phyloP scores from a whole-genome alignment of 257 asterid species.

The Paraleonurus japonicus region DNA sequence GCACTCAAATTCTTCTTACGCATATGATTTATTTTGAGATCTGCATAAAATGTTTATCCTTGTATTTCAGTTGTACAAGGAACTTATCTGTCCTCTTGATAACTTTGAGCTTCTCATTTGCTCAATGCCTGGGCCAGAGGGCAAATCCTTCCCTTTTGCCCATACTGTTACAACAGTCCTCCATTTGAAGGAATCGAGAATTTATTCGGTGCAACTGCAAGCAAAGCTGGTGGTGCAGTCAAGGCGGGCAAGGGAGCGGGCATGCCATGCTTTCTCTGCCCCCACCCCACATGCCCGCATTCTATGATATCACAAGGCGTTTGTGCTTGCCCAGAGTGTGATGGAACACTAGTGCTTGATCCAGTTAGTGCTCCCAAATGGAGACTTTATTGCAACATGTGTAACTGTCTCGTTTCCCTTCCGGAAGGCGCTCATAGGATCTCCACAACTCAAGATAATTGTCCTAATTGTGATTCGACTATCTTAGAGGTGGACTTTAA shows the following conservation, averaged over 20 bases:
- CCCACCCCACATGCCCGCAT: constrained; percentile 85
- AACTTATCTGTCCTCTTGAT: constrained; percentile 87
- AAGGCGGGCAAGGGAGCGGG: constrained; percentile 81
- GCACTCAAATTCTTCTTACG: neutral
- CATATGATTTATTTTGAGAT: neutral
- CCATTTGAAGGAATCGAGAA: constrained; percentile 77
- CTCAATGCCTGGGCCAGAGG: constrained; percentile 82
- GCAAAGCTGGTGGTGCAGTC: constrained; percentile 46
- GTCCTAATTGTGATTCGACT: constrained; percentile 83
- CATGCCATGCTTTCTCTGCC: constrained; percentile 95
- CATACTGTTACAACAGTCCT: constrained; percentile 84
- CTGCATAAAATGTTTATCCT: neutral
- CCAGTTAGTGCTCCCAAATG: constrained; percentile 89
- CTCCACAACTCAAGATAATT: constrained; percentile 61
- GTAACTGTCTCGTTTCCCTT: constrained; percentile 82
- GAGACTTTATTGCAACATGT: constrained; percentile 84
- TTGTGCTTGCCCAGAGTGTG: constrained; percentile 94
- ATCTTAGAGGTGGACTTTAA: constrained; percentile 86
- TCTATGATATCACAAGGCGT: constrained; percentile 84
- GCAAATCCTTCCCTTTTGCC: constrained; percentile 89
- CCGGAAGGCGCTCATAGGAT: constrained; percentile 92
- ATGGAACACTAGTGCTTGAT: constrained; percentile 82
- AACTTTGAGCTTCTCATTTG: constrained; percentile 82
- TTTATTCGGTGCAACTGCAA: constrained; percentile 46
- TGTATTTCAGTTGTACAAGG: constrained; percentile 78